phyloP scores from a whole-genome alignment of 169 alveolate species.

The Plasmodium relictum region DNA sequence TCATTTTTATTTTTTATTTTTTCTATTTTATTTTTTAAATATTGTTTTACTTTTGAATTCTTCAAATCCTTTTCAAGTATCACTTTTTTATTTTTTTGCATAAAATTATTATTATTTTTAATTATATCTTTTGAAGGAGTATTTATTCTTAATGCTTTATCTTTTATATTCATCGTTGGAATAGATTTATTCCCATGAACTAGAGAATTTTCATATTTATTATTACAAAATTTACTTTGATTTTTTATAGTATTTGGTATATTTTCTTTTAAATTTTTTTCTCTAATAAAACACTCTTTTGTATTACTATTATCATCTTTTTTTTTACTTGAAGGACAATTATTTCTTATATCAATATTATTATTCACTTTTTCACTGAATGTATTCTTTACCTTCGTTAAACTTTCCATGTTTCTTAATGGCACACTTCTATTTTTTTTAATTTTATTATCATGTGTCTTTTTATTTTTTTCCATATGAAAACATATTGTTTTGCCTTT shows the following conservation, averaged over 20 bases:
- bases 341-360: too few species aligned
- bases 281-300: background rate
- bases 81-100: slow-evolving; percentile 31
- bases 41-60: slow-evolving; percentile 39
- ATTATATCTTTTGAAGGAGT: slow-evolving; percentile 3
- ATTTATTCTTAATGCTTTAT: background rate
- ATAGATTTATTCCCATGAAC: background rate
- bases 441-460: background rate
- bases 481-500: too few species aligned
- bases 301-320: background rate
- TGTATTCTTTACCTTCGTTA: background rate
- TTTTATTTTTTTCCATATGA: background rate
- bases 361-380: background rate
- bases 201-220: background rate
- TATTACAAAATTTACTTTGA: background rate
- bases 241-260: background rate
- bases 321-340: background rate
- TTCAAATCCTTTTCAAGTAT: slow-evolving; percentile 41
- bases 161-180: background rate
- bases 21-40: slow-evolving; percentile 61
- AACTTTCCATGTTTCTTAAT: background rate
- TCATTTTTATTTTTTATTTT: slow-evolving; percentile 48
- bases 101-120: background rate
- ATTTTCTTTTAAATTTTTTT: background rate
- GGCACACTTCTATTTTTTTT: background rate